Conservation (phyloP, 2,329 filamentous ascomycete genomes). For the Fusarium tuaranense region DNA sequence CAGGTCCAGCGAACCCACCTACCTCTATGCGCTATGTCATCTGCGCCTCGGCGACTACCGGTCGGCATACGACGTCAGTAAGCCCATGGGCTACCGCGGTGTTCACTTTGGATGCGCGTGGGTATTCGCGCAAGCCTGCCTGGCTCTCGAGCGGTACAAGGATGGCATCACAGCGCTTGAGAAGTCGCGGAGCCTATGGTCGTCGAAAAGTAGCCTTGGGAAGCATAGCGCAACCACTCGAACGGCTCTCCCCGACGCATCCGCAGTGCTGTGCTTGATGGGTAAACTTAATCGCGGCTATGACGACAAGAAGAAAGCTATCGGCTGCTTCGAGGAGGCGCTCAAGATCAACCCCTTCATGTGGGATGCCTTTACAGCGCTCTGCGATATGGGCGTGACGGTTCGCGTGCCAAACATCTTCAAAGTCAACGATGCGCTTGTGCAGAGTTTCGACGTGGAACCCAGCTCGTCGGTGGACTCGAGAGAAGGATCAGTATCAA, state of each 20-base stretch:
- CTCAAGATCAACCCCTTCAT: conserved; percentile 94
- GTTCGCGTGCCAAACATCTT: conserved; percentile 90
- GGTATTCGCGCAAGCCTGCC: conserved; percentile 89
- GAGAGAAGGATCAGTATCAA: conserved; percentile 51
- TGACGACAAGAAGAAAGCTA: conserved; percentile 85
- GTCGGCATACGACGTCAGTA: conserved; percentile 86
- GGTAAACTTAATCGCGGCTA: conserved; percentile 89
- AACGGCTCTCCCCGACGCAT: conserved; percentile 82
- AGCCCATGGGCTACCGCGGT: conserved; percentile 76
- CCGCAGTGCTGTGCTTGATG: conserved; percentile 84
- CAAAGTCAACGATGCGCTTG: conserved; percentile 71
- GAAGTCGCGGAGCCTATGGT: conserved; percentile 82
- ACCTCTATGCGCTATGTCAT: conserved; percentile 87
- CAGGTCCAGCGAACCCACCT: conserved; percentile 81
- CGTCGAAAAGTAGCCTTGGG: conserved; percentile 80
- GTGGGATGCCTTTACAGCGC: conserved; percentile 93
- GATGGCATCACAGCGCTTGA: conserved; percentile 89
- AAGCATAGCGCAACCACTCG: conserved; percentile 83
- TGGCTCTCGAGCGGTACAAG: conserved; percentile 80
- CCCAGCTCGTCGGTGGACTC: conserved; percentile 45
- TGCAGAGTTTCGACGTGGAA: conserved; percentile 60
- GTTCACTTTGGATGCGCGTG: conserved; percentile 88
- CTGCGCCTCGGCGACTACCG: conserved; percentile 84
- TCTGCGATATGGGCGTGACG: conserved; percentile 88
- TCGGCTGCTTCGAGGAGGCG: conserved; percentile 87